Conservation (phyloP, 768 basidiomycete genomes). For the Phaeotremella fagi region DNA sequence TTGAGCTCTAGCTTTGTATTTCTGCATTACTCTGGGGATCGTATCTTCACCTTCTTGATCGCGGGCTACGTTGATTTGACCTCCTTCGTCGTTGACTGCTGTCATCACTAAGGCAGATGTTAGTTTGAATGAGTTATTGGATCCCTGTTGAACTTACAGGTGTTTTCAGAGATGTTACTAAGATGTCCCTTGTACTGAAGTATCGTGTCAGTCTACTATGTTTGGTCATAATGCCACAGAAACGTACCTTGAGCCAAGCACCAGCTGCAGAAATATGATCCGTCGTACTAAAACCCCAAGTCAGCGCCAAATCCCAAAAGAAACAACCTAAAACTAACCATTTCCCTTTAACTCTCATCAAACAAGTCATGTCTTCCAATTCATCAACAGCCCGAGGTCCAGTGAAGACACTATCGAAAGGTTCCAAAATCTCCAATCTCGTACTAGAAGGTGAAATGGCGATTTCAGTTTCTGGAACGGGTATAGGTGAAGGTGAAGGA, state of each 20-base stretch:
- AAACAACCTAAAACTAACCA: constrained; percentile 51
- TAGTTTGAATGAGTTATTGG: not conserved
- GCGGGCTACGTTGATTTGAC: constrained; percentile 84
- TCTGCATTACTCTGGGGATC: constrained; percentile 86
- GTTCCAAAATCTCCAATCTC: constrained; percentile 77
- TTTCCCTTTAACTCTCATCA: constrained; percentile 92
- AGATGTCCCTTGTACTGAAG: constrained; percentile 80
- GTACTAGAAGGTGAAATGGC: constrained; percentile 73
- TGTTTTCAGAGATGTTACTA: constrained; percentile 92
- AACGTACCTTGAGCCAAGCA: constrained; percentile 74
- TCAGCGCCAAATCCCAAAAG: not conserved
- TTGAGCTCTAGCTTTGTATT: constrained; percentile 71
- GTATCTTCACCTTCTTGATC: constrained; percentile 70
- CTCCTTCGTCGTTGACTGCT: constrained; percentile 90
- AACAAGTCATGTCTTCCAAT: constrained; percentile 71
- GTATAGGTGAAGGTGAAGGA: constrained; percentile 66
- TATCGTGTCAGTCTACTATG: not conserved
- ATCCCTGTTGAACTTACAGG: constrained; percentile 56
- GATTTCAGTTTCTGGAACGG: constrained; percentile 70
- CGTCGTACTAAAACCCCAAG: constrained; percentile 58
- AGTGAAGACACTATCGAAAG: constrained; percentile 73
- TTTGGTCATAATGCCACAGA: not conserved
- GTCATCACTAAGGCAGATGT: constrained; percentile 65
- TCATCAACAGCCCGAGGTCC: constrained; percentile 55
- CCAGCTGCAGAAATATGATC: constrained; percentile 98